Base-by-base conservation (phyloP, 139 green algal species). In the Closterium sp. region DNA sequence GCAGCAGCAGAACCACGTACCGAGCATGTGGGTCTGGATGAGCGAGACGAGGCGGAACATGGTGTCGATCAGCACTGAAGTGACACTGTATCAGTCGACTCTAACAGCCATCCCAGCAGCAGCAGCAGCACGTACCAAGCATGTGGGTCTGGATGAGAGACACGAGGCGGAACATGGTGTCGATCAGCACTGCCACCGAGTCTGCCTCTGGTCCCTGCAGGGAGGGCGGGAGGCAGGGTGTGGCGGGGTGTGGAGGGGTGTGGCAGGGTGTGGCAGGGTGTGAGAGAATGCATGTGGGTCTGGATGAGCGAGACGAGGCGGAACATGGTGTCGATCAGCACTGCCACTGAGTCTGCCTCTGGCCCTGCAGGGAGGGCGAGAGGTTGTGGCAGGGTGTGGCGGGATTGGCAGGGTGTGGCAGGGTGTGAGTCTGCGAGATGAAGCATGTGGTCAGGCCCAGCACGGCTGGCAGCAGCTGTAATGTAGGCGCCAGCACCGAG, bases 41-140 rank as follows among this genome's bases (percentile, higher is more conserved):
- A 91, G 88, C 70, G 70, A 38, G 5, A 38, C 19, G 17, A 91
- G 31, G 19, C 73, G 88, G 73, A 91, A 91, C 31, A 84, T 91
- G 29, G 28, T 22, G 73, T 91, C 31, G 38, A 92, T 24, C 38
- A 92, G 85, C 31, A 7, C 42, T 13, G 5, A 62, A 5, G 5
- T 7, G 5, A 62, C 42, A 62, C 34, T 28, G 9, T n/a, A n/a
- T n/a, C n/a, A n/a, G n/a, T n/a, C n/a, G n/a, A n/a, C n/a, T n/a
- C n/a, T n/a, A n/a, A n/a, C n/a, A n/a, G n/a, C n/a, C 38, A 50
- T 7, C 2, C 2, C 32, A 38, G 32, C 32, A 38, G 32, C 32
- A 38, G 32, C 32, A 38, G 32, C 32, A 38, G 32, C 32, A 79
- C 62, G 17, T 79, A 79, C 62, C 62, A 5, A 79, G 62, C 62